Evolutionary conservation across 345 rosid species (phyloP).

Genomic region (Cochlearia excelsa): DNA sequence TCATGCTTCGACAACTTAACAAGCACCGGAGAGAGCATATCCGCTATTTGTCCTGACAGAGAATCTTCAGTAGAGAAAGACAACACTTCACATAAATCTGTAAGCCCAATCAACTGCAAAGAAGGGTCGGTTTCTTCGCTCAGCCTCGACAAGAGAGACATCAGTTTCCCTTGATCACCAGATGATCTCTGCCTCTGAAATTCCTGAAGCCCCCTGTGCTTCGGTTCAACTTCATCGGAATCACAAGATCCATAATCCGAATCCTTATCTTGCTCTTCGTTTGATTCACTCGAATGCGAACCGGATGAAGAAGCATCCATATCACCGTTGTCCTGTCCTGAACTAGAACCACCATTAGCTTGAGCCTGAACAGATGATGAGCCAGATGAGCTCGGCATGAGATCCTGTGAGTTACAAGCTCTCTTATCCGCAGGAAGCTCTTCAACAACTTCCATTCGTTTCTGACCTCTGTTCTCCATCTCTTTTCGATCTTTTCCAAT

Average conservation of each 20-base stretch:
- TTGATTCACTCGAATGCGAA: slow-evolving; percentile 78
- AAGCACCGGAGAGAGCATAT: slow-evolving; percentile 69
- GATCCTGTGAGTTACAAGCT: slow-evolving; percentile 81
- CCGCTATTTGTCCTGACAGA: slow-evolving; percentile 58
- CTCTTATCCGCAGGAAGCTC: slow-evolving; percentile 94
- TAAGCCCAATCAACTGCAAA: slow-evolving; percentile 55
- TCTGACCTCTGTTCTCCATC: slow-evolving; percentile 92
- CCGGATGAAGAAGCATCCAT: slow-evolving; percentile 90
- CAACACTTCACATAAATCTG: slow-evolving; percentile 84
- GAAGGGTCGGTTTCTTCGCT: slow-evolving; percentile 59
- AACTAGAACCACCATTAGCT: slow-evolving; percentile 46
- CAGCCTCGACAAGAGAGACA: slow-evolving; percentile 49
- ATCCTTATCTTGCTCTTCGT: slow-evolving; percentile 71
- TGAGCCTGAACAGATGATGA: slow-evolving; percentile 62
- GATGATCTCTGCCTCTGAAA: slow-evolving; percentile 67
- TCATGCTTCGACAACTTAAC: slow-evolving; percentile 65
- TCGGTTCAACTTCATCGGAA: slow-evolving; percentile 63
- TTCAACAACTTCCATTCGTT: slow-evolving; percentile 65
- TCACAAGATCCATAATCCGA: slow-evolving; percentile 79
- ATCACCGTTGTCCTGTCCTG: slow-evolving; percentile 49
- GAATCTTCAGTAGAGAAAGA: slow-evolving; percentile 87
- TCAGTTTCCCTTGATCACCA: slow-evolving; percentile 66
- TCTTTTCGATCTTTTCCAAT: slow-evolving; percentile 18
- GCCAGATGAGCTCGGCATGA: slow-evolving; percentile 66
- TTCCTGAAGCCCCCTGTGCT: slow-evolving; percentile 51